A percentile compares a stretch with the other conserved stretches of the same genome.
Evolutionary conservation across 2,329 filamentous ascomycete species (phyloP).

Genomic region (Bipolaris cookei): DNA sequence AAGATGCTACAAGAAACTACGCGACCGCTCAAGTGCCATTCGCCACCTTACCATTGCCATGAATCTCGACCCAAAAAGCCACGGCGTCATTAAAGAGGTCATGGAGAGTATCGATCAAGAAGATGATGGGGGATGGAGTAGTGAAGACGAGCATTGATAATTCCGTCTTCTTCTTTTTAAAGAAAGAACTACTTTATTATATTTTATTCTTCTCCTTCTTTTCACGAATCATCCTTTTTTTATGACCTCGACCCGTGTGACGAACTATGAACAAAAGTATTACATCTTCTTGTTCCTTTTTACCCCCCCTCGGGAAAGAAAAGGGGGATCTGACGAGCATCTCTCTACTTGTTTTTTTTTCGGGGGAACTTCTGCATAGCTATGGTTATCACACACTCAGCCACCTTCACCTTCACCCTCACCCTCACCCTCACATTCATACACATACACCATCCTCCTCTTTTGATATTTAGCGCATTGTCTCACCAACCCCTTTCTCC

Average conservation of each 20-base stretch:
- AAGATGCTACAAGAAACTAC: constrained; percentile 68
- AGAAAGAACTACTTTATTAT: background rate
- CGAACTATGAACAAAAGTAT: background rate
- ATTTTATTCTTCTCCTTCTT: background rate
- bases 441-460: background rate
- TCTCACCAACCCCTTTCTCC: background rate
- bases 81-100: constrained; percentile 92
- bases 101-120: constrained; percentile 91
- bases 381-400: too few relatives aligned
- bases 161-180: background rate
- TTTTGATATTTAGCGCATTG: background rate
- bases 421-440: too few relatives aligned
- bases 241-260: background rate
- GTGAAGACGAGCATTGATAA: constrained; percentile 40
- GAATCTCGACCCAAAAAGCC: constrained; percentile 96
- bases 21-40: constrained; percentile 75
- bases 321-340: background rate
- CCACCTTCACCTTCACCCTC: too few relatives aligned
- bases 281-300: too few relatives aligned
- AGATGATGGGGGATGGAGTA: constrained; percentile 53
- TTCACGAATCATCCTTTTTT: background rate
- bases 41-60: constrained; percentile 93
- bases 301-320: too few relatives aligned
- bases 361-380: too few relatives aligned
- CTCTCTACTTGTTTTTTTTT: background rate